Conservation (phyloP, 345 rosid species). For the Acer yangbiense region DNA sequence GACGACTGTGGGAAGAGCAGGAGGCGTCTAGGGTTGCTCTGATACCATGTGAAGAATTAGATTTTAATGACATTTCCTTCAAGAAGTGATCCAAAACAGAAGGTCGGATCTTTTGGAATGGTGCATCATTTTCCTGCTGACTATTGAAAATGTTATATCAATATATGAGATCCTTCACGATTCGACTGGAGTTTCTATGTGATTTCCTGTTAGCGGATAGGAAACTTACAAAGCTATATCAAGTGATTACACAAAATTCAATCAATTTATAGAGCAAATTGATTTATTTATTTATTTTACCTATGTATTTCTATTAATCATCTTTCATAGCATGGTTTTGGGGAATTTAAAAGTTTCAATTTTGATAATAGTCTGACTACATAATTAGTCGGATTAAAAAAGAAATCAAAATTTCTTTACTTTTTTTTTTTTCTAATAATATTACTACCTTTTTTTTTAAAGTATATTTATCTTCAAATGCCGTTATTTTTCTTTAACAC, state of each 20-base stretch:
- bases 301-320: background rate
- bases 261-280: background rate
- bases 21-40: too few relatives aligned
- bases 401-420: too few relatives aligned
- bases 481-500: too few relatives aligned
- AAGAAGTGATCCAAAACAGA: conserved; percentile 85
- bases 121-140: conserved; percentile 83
- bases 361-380: background rate
- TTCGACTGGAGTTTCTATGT: conserved; percentile 38
- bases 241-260: background rate
- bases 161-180: conserved; percentile 70
- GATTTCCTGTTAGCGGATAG: conserved; percentile 1
- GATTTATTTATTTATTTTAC: background rate
- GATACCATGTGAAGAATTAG: too few relatives aligned
- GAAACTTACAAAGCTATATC: background rate
- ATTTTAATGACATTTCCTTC: conserved; percentile 92
- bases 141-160: conserved; percentile 67
- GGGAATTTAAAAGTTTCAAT: background rate
- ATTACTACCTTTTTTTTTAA: too few relatives aligned
- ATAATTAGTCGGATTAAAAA: too few relatives aligned
- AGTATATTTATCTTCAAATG: too few relatives aligned
- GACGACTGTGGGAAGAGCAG: too few relatives aligned
- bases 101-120: conserved; percentile 83
- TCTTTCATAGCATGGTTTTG: background rate
- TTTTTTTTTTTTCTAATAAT: too few relatives aligned